Percentiles rank a stretch among this genome's conserved stretches.
Conservation (phyloP, 208 protist genomes). For the Acanthamoeba pearcei region DNA sequence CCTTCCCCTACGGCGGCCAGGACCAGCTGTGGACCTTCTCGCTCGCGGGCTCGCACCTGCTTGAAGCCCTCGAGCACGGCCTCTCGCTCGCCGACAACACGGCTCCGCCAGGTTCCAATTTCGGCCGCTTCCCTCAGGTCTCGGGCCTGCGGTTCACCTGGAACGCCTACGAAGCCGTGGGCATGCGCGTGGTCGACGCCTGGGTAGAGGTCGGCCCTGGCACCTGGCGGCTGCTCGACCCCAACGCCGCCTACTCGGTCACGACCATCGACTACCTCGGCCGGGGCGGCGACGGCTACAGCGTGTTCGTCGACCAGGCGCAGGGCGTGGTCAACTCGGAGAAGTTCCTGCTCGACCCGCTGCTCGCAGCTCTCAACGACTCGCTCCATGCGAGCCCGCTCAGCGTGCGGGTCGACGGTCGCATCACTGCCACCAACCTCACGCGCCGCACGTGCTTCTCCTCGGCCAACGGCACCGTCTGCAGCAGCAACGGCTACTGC, state of each 20-base stretch:
- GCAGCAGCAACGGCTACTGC: background rate
- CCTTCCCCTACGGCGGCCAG: background rate
- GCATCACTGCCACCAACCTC: background rate
- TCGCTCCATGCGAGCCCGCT: slow-evolving; percentile 79
- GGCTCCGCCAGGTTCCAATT: background rate
- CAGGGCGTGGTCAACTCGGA: background rate
- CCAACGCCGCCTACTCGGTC: background rate
- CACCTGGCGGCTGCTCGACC: background rate
- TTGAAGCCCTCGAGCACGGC: background rate
- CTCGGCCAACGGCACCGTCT: background rate
- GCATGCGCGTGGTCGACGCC: slow-evolving; percentile 32
- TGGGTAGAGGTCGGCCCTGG: background rate
- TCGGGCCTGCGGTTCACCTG: slow-evolving; percentile 43
- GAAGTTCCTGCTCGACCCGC: background rate
- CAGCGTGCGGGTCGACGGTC: background rate
- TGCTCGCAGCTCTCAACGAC: background rate
- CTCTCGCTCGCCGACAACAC: slow-evolving; percentile 1
- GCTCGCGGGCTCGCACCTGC: background rate
- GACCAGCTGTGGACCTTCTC: slow-evolving; percentile 42
- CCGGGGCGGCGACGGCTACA: slow-evolving; percentile 4
- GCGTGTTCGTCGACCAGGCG: background rate
- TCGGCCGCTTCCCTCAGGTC: slow-evolving; percentile 31
- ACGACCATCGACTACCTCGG: slow-evolving; percentile 21
- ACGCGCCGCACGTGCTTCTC: background rate
- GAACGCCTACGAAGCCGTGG: background rate